Conservation (phyloP, 2,329 filamentous ascomycete genomes). For the Pleoardoris graminearum region DNA sequence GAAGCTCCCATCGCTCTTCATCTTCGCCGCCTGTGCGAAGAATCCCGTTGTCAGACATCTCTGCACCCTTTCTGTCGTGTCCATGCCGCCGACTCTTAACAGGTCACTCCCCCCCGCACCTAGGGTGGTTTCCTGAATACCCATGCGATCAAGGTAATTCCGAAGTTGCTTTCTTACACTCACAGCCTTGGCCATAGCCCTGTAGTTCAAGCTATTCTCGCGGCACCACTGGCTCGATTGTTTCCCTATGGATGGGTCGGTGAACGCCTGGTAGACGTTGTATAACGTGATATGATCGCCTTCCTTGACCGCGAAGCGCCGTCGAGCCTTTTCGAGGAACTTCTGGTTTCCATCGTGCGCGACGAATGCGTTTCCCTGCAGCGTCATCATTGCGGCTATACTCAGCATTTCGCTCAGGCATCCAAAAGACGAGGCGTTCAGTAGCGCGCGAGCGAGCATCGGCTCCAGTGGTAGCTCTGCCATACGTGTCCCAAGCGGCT, state of each 20-base stretch:
- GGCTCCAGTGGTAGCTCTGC: slow-evolving; percentile 91
- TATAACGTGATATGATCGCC: slow-evolving; percentile 91
- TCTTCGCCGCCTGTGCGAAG: slow-evolving; percentile 89
- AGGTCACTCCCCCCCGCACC: slow-evolving; percentile 40
- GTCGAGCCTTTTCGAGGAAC: slow-evolving; percentile 70
- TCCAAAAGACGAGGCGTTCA: slow-evolving; percentile 72
- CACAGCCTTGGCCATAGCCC: slow-evolving; percentile 77
- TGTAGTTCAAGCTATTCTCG: slow-evolving; percentile 85
- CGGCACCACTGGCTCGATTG: slow-evolving; percentile 87
- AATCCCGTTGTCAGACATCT: slow-evolving; percentile 87
- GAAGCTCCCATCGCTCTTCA: slow-evolving; percentile 92
- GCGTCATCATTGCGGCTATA: slow-evolving; percentile 90
- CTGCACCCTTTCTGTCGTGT: slow-evolving; percentile 73
- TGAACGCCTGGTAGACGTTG: slow-evolving; percentile 90
- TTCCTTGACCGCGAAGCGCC: slow-evolving; percentile 88
- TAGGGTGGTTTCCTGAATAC: slow-evolving; percentile 61
- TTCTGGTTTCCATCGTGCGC: slow-evolving; percentile 77
- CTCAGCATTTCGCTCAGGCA: slow-evolving; percentile 86
- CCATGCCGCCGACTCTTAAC: slow-evolving; percentile 47
- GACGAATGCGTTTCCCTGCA: slow-evolving; percentile 83
- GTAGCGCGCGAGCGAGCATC: slow-evolving; percentile 89
- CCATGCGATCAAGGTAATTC: slow-evolving; percentile 84
- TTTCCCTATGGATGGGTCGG: slow-evolving; percentile 69
- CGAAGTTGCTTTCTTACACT: slow-evolving; percentile 85
- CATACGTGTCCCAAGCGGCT: slow-evolving; percentile 86